A percentile compares a stretch with the other conserved stretches of the same genome.
phyloP scores from a whole-genome alignment of 2,329 filamentous ascomycete species.

The Alternaria sp. region DNA sequence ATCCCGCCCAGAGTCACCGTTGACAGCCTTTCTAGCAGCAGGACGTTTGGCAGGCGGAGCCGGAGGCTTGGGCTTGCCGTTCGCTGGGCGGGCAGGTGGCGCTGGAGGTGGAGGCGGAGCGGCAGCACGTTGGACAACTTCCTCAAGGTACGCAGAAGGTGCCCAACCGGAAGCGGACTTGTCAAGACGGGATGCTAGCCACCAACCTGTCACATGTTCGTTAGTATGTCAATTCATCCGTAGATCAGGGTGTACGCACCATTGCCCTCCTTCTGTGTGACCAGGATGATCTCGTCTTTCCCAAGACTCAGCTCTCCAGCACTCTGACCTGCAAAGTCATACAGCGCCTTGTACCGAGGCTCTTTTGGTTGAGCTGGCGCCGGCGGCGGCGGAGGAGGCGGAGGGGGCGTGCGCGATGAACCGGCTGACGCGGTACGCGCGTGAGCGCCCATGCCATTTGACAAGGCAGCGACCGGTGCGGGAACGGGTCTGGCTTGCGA shows the following conservation, averaged over 20 bases:
- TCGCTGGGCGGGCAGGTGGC: conserved; percentile 67
- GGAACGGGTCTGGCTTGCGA: conserved; percentile 59
- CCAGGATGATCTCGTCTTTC: conserved; percentile 82
- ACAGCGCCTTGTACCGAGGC: conserved; percentile 86
- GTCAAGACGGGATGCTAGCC: conserved; percentile 81
- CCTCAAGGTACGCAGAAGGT: conserved; percentile 92
- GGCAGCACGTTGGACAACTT: conserved; percentile 67
- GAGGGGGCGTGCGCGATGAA: conserved; percentile 55
- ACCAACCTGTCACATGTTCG: conserved; percentile 75
- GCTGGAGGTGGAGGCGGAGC: conserved; percentile 62
- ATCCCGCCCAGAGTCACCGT: conserved; percentile 72
- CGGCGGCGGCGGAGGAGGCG: conserved; percentile 68
- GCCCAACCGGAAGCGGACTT: conserved; percentile 86
- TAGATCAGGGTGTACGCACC: conserved; percentile 66
- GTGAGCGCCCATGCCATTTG: conserved; percentile 56
- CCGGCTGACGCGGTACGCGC: conserved; percentile 52
- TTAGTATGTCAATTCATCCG: conserved; percentile 25
- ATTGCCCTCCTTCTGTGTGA: conserved; percentile 94
- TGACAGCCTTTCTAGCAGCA: conserved; percentile 72
- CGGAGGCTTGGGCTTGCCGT: conserved; percentile 76
- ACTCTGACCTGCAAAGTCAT: conserved; percentile 87
- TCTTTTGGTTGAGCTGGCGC: conserved; percentile 69
- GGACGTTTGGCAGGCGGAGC: conserved; percentile 84
- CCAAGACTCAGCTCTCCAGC: conserved; percentile 84
- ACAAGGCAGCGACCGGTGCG: conserved; percentile 64